Percentiles rank a stretch among this genome's conserved stretches.
Evolutionary conservation across 805 yeast species (phyloP).

Genomic region (Sugiyamaella marilandica): DNA sequence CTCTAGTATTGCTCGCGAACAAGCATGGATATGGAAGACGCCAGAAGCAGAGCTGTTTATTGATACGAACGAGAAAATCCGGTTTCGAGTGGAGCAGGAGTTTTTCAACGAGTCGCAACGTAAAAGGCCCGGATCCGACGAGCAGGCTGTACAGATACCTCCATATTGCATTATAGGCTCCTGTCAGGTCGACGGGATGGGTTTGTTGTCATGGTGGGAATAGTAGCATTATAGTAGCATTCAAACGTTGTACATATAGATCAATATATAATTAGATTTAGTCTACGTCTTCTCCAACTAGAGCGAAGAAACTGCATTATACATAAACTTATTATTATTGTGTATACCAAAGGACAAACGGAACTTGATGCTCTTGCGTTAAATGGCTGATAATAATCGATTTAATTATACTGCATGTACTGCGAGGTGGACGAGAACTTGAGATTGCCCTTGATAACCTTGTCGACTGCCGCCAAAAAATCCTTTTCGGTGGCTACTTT

Average conservation of each 20-base stretch:
- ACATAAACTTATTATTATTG: not conserved
- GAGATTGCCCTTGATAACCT: constrained; percentile 97
- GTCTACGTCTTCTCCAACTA: not conserved
- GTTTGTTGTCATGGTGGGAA: constrained; percentile 96
- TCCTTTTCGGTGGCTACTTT: constrained; percentile 98
- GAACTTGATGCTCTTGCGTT: too few relatives aligned
- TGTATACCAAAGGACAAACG: too few relatives aligned
- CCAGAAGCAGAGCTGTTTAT: constrained; percentile 67
- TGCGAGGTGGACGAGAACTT: constrained; percentile 95
- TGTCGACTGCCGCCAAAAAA: constrained; percentile 94
- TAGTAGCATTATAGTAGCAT: not conserved
- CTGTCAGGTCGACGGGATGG: constrained; percentile 96
- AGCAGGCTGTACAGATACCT: constrained; percentile 40
- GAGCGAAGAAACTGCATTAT: not conserved
- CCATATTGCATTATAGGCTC: constrained; percentile 84
- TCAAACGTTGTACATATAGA: not conserved
- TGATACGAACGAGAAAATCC: constrained; percentile 85
- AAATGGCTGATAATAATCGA: not conserved
- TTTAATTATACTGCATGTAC: constrained; percentile 96
- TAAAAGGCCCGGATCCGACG: constrained; percentile 46
- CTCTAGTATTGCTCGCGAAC: constrained; percentile 50
- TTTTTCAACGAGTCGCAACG: constrained; percentile 81
- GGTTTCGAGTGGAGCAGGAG: constrained; percentile 89
- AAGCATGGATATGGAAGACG: constrained; percentile 93
- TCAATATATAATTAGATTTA: too few relatives aligned